phyloP scores from a whole-genome alignment of 495 filamentous ascomycete genomes.

The Talaromyces stipitatus region DNA sequence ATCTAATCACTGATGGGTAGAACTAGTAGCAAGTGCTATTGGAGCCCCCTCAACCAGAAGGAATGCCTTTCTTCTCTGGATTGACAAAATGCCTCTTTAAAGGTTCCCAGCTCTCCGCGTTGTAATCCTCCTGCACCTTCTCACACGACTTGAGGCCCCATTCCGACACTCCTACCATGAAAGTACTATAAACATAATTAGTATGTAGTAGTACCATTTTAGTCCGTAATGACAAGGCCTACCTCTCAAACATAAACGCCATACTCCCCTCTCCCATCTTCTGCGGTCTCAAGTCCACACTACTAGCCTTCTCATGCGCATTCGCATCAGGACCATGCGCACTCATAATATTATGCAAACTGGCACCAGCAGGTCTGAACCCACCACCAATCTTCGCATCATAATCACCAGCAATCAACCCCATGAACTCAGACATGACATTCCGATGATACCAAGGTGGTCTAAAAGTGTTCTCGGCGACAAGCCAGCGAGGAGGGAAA shows the following conservation, averaged over 20 bases:
- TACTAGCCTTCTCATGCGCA: constrained; percentile 52
- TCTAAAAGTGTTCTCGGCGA: constrained; percentile 60
- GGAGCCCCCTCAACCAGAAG: no score
- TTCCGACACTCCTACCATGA: constrained; percentile 88
- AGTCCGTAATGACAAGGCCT: constrained; percentile 11
- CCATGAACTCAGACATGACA: constrained; percentile 57
- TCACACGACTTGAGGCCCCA: constrained; percentile 79
- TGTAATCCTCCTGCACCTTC: constrained; percentile 81
- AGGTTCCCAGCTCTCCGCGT: constrained; percentile 75
- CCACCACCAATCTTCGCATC: constrained; percentile 57
- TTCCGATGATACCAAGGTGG: constrained; percentile 68
- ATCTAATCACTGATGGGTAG: no score
- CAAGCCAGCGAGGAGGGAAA: constrained; percentile 65
- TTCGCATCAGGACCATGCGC: constrained; percentile 53
- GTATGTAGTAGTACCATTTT: not conserved
- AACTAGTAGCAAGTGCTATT: no score
- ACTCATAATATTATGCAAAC: constrained; percentile 56
- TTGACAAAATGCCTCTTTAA: constrained; percentile 70
- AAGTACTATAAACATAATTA: constrained; percentile 41
- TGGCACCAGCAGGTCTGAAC: constrained; percentile 56
- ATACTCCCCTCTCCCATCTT: constrained; percentile 58
- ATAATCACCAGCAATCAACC: constrained; percentile 55
- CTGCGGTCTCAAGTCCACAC: constrained; percentile 46
- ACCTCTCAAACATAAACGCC: constrained; percentile 65
- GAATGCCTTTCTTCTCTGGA: constrained; percentile 22